Evolutionary conservation across 257 asterid species (phyloP), one percentile per base, ranked within the genome.

Genomic region (Henckelia pumila): DNA sequence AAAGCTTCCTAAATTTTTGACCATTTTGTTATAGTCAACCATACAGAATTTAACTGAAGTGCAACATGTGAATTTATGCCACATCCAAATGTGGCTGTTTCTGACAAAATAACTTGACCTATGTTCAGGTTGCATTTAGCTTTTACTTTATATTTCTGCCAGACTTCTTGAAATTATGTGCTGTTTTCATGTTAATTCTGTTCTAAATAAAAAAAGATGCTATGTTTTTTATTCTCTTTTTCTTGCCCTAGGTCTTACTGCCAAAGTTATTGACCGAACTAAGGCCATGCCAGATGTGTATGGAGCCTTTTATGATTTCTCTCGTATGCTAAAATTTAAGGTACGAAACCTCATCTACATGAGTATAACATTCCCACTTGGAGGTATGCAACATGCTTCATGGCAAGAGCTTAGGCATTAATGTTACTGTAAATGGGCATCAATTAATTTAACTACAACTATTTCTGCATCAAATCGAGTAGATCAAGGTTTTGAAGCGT

Each of bases 281-380:
- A 88, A 70, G 64, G 74, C 97, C 67, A 83, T 87, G 73, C 47
- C 93, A 23, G 99, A 94, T 79, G 96, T 94, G 5, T 91, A 94
- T 79, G 97, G 95, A 71, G 95, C 95, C 64, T 94, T 93, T 79
- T 87, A 80, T 67, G 96, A 94, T 77, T 94, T 88, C 77, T 88
- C 95, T 59, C 84, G 85, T 55, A 85, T 91, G 96, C 83, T 94
- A 56, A 86, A 84, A 73, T 86, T 81, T 55, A 91, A 94, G 99
- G 99, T 94, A 86, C 40, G 79, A 50, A 55, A 67, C 76, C 73
- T 70, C 57, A 16, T 62, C 63, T 19, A 49, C 14, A 29, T 17
- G n/a, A 20, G 20, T 5, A 6, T 22, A 5, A 22, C 29, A 52
- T 3, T 26, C 61, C 55, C 14, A 3, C 3, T 40, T 47, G 17